Conservation (phyloP, 495 filamentous ascomycete genomes). For the Articulospora tetracladia region DNA sequence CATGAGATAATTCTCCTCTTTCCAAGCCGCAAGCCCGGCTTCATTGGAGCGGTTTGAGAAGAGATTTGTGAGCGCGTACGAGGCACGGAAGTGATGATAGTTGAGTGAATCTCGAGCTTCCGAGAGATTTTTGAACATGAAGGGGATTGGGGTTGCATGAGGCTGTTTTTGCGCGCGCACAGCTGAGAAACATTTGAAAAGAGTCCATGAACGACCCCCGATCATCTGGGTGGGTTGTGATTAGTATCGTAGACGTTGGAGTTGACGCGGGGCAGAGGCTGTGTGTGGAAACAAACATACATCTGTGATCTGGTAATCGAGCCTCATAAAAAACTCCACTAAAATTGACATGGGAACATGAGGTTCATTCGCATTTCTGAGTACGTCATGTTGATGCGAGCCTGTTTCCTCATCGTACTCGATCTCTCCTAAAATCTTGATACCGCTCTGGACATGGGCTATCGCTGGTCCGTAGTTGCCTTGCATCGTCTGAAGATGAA, state of each 20-base stretch:
- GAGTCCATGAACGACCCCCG: not conserved
- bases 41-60: not conserved
- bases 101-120: slow-evolving; percentile 10
- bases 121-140: not conserved
- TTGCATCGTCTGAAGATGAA: slow-evolving; percentile 28
- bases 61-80: not conserved
- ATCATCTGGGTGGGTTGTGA: slow-evolving; percentile 8
- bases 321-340: slow-evolving; percentile 7
- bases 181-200: slow-evolving; percentile 3
- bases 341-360: slow-evolving; percentile 13
- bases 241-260: no score
- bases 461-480: slow-evolving; percentile 38
- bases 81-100: not conserved
- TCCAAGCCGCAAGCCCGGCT: not conserved
- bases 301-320: slow-evolving; percentile 11
- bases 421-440: slow-evolving; percentile 30
- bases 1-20: not conserved
- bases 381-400: not conserved
- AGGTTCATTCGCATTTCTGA: not conserved
- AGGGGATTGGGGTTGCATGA: not conserved
- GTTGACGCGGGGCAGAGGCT: no score
- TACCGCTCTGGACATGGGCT: slow-evolving; percentile 43
- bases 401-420: slow-evolving; percentile 8
- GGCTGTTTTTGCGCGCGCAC: not conserved
- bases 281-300: slow-evolving; percentile 9